These are phyloP conservation scores for Neospermospora avenae DNA, from an alignment of 2,329 filamentous ascomycete genomes.

Conservation along the genomic window DNA sequence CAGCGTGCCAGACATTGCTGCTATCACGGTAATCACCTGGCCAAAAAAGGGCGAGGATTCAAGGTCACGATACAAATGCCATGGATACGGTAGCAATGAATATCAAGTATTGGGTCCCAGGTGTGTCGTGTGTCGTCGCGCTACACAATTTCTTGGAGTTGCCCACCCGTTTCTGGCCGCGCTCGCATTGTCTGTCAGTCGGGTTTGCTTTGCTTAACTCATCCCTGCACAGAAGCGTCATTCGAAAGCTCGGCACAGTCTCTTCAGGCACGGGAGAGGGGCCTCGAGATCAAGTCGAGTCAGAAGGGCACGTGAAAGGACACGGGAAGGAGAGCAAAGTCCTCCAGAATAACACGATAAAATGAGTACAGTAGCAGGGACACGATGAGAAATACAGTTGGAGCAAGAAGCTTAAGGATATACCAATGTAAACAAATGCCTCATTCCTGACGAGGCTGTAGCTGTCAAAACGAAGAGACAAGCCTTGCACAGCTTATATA, in stretches of 20 bases:
- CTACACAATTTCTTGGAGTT: background rate
- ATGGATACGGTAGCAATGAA: background rate
- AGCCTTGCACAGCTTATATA: background rate
- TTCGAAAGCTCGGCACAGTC: conserved; percentile 11
- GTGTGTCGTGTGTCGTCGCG: background rate
- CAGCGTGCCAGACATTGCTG: conserved; percentile 11
- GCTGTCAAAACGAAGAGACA: background rate
- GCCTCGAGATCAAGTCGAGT: background rate
- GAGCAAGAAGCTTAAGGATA: background rate
- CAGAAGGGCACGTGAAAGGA: background rate
- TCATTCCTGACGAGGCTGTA: background rate
- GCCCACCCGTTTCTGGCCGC: background rate
- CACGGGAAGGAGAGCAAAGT: background rate
- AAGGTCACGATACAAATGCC: background rate
- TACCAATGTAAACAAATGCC: conserved; percentile 4
- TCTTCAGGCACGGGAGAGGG: background rate
- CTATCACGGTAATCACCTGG: background rate
- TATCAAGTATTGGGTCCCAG: too few relatives aligned
- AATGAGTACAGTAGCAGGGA: too few relatives aligned
- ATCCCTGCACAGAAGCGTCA: conserved; percentile 14
- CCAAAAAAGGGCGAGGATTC: background rate
- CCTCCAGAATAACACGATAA: background rate
- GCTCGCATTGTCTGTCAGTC: too few relatives aligned
- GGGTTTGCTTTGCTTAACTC: background rate
- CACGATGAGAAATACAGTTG: background rate